Evolutionary conservation across 2,329 filamentous ascomycete genomes (phyloP), one percentile per base, ranked within the genome.

Genomic region (Neophaeococcomyces mojaviensis): DNA sequence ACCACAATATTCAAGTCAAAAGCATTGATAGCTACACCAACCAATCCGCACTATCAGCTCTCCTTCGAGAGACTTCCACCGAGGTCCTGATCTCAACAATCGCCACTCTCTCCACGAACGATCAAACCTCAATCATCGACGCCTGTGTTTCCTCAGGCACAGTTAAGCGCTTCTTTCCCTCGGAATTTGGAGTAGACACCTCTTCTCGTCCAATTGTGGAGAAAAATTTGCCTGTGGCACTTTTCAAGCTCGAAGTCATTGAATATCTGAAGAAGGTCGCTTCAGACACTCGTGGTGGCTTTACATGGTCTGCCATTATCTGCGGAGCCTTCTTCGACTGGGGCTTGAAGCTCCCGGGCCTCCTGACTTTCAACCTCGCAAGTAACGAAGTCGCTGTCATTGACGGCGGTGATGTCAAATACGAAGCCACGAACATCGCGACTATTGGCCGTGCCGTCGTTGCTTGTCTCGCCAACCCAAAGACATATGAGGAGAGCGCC

Each of bases 251-350:
- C 15, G 56, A 55, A 3, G 41, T 60, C 2, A 51, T 78, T 8
- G 70, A 78, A 30, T 78, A 81, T 49, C 64, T 82, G 16, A 68
- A 73, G 50, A 12, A 15, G 33, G 15, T 15, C 8, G n/a, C 33
- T 8, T 61, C 62, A 19, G 72, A 73, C 51, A 64, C 72, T 49
- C 61, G 64, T 18, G 57, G 65, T 1, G 60, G 54, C 1, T 73
- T 84, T 51, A 71, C 67, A 24, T 84, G 80, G 79, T 82, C 77
- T 1, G 74, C 68, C 2, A 59, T 84, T 12, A 71, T 78, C 3
- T 74, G 67, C 7, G 77, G 79, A 0, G 64, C 74, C 2, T 78
- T 84, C 60, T 80, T 84, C 57, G 80, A 84, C 56, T 78, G 73
- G 75, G 49, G 57, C 44, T 37, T 52, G 52, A n/a, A 20, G 28